phyloP scores from a whole-genome alignment of 2,329 filamentous ascomycete species.

The Byssothecium circinans region DNA sequence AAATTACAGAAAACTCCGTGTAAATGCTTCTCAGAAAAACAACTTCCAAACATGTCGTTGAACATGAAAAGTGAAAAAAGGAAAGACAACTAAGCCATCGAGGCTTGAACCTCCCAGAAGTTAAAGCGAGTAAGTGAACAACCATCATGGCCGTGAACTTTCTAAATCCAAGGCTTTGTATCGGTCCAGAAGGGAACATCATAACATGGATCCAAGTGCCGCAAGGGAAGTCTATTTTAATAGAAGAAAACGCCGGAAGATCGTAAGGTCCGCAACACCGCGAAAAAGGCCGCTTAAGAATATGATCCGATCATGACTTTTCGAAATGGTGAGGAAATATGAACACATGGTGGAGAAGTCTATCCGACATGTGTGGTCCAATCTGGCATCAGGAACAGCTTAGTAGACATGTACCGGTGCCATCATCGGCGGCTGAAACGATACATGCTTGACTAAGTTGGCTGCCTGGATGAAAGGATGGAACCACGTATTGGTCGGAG shows the following conservation, averaged over 20 bases:
- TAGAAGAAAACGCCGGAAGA: conserved; percentile 35
- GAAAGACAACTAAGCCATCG: conserved; percentile 27
- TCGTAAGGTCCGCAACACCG: conserved; percentile 27
- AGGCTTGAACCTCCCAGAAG: conserved; percentile 30
- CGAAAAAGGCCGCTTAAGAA: conserved; percentile 24
- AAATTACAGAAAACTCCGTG: conserved; percentile 11
- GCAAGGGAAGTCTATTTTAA: conserved; percentile 15
- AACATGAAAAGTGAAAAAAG: conserved; percentile 16
- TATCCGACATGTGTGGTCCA: conserved; percentile 20
- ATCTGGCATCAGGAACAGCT: conserved; percentile 1
- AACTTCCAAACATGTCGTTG: conserved; percentile 14
- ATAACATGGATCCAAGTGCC: conserved; percentile 5
- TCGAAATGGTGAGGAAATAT: conserved; percentile 28
- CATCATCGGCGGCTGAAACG: conserved; percentile 44
- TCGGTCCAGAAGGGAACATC: conserved; percentile 2
- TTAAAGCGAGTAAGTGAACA: conserved; percentile 31
- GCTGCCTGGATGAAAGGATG: conserved; percentile 45
- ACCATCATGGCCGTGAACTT: conserved; percentile 19
- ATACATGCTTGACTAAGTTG: conserved; percentile 46
- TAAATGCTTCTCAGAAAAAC: conserved; percentile 17
- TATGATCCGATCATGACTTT: conserved; percentile 45
- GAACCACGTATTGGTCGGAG: conserved; percentile 42
- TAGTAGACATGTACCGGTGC: conserved; percentile 44
- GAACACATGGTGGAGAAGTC: conserved; percentile 39
- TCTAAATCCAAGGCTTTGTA: conserved; percentile 21